These are phyloP conservation scores for Magnaporthales sp. DNA, from an alignment of 2,329 filamentous ascomycete species.

Conservation along the genomic window DNA sequence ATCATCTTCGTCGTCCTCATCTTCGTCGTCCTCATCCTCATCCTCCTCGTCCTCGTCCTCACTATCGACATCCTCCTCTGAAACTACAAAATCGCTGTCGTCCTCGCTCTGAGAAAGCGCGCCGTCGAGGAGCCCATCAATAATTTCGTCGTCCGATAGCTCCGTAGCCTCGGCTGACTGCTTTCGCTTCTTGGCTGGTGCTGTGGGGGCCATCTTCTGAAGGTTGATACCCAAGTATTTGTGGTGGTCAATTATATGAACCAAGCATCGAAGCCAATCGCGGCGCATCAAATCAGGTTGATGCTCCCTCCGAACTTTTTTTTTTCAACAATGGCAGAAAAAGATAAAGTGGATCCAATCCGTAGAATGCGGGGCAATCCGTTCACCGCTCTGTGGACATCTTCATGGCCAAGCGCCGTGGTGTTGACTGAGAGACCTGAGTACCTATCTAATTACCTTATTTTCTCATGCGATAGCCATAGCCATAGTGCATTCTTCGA, in stretches of 20 bases:
- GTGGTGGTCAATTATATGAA: neutral
- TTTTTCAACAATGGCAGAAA: neutral
- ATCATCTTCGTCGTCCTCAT: slow-evolving; percentile 26
- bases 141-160: slow-evolving; percentile 53
- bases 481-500: too few species aligned
- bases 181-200: slow-evolving; percentile 54
- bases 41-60: slow-evolving; percentile 30
- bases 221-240: neutral
- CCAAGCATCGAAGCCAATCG: neutral
- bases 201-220: slow-evolving; percentile 28
- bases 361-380: neutral
- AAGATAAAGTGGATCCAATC: neutral
- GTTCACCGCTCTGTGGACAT: neutral
- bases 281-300: neutral
- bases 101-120: slow-evolving; percentile 50
- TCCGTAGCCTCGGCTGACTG: slow-evolving; percentile 46
- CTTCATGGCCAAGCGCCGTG: too few species aligned
- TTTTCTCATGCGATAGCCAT: too few species aligned
- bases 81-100: slow-evolving; percentile 35
- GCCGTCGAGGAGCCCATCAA: slow-evolving; percentile 43
- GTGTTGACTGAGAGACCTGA: too few species aligned
- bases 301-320: neutral
- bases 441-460: too few species aligned
- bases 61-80: slow-evolving; percentile 25
- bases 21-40: slow-evolving; percentile 31